These are phyloP conservation scores for Ceratocystis alfenasii DNA, from an alignment of 2,329 filamentous ascomycete genomes.

Conservation along the genomic window DNA sequence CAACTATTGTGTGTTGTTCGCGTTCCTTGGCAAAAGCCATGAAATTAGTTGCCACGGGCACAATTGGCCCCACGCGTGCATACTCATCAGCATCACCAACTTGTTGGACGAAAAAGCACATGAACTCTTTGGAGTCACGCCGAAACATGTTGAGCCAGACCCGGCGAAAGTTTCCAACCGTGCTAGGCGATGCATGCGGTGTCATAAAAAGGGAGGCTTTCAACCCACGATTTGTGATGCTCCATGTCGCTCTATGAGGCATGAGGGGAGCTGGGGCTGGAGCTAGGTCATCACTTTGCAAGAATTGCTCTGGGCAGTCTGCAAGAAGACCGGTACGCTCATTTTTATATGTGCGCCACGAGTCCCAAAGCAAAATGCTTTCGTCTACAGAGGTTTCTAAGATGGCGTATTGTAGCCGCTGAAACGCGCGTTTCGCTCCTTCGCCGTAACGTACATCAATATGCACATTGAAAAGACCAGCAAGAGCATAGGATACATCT, in stretches of 20 bases:
- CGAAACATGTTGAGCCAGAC: slow-evolving; percentile 22
- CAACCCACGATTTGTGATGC: slow-evolving; percentile 19
- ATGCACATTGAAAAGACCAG: slow-evolving; percentile 29
- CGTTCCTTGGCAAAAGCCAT: slow-evolving; percentile 17
- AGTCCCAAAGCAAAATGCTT: slow-evolving; percentile 27
- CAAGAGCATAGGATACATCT: slow-evolving; percentile 29
- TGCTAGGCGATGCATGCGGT: slow-evolving; percentile 17
- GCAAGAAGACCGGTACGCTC: slow-evolving; percentile 19
- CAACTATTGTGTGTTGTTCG: slow-evolving; percentile 20
- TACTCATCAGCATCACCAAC: slow-evolving; percentile 21
- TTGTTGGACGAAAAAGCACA: slow-evolving; percentile 22
- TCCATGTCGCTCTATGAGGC: slow-evolving; percentile 19
- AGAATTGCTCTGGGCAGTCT: slow-evolving; percentile 19
- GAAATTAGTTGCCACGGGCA: slow-evolving; percentile 18
- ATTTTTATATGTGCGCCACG: slow-evolving; percentile 8
- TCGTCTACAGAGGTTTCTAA: slow-evolving; percentile 26
- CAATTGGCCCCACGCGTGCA: slow-evolving; percentile 18
- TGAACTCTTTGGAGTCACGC: slow-evolving; percentile 19
- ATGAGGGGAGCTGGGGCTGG: slow-evolving; percentile 19
- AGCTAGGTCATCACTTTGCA: slow-evolving; percentile 12
- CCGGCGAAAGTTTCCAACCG: slow-evolving; percentile 21
- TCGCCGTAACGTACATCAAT: slow-evolving; percentile 30
- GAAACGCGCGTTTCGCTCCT: slow-evolving; percentile 26
- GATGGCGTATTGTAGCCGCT: slow-evolving; percentile 28
- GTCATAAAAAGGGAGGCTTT: slow-evolving; percentile 21